phyloP scores from a whole-genome alignment of 2,329 filamentous ascomycete species.

The Ascochyta pisi region DNA sequence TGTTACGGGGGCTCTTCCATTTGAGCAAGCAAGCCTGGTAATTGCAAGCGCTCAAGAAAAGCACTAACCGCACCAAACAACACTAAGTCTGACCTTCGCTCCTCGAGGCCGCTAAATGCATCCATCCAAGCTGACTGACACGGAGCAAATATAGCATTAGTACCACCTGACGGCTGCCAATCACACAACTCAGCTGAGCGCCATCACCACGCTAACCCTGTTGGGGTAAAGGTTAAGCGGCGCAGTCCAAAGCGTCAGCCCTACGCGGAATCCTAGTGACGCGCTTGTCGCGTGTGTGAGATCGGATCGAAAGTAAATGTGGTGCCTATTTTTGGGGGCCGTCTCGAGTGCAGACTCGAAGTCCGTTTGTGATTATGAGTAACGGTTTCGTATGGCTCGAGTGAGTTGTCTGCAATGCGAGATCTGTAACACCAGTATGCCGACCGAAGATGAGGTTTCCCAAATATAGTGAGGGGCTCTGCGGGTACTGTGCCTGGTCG shows the following conservation, averaged over 20 bases:
- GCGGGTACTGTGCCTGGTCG: not conserved
- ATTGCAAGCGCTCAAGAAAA: not conserved
- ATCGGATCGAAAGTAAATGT: slow-evolving; percentile 9
- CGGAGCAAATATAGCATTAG: slow-evolving; percentile 17
- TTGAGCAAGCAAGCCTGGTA: not conserved
- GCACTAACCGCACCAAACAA: not conserved
- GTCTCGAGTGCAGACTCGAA: slow-evolving; percentile 2
- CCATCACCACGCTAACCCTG: slow-evolving; percentile 2
- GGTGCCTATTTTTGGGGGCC: slow-evolving; percentile 39
- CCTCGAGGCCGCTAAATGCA: slow-evolving; percentile 6
- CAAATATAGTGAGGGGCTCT: slow-evolving; percentile 12
- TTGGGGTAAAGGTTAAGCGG: slow-evolving; percentile 28
- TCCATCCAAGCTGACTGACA: slow-evolving; percentile 14
- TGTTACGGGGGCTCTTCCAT: not conserved
- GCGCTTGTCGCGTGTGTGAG: slow-evolving; percentile 39
- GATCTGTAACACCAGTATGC: slow-evolving; percentile 1
- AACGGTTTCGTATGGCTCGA: slow-evolving; percentile 5
- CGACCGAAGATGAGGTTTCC: not conserved
- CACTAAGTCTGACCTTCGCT: not conserved
- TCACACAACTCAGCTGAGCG: not conserved
- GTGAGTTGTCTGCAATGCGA: slow-evolving; percentile 8
- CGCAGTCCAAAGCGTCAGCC: slow-evolving; percentile 34
- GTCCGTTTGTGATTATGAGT: slow-evolving; percentile 3
- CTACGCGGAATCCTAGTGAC: slow-evolving; percentile 23
- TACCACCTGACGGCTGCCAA: slow-evolving; percentile 5